Evolutionary conservation across 345 rosid species (phyloP), one percentile per base, ranked within the genome.

Genomic region (Gynandropsis gynandra): DNA sequence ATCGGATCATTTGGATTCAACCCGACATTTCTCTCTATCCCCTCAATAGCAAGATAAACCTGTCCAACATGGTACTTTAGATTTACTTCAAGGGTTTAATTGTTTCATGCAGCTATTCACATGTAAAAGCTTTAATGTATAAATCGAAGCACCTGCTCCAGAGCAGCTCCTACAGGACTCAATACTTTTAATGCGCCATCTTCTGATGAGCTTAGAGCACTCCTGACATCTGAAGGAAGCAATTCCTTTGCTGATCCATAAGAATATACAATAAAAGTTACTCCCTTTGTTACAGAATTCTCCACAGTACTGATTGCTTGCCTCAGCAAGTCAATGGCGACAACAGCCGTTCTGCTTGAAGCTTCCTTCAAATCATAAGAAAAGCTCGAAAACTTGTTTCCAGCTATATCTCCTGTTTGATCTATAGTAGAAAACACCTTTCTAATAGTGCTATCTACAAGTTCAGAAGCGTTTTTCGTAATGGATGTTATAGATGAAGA

Each of bases 1-100:
- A 87, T 16, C 32, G 95, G 98, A 77, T 87, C 98, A 65, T 73
- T 81, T 46, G 98, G 84, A 71, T 87, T 70, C 72, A 87, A 66
- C 43, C 96, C 95, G 31, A 87, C 44, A 54, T 61, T 75, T 73
- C 75, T 80, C 73, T 87, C 96, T 75, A 82, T 50, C 55, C 61
- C 82, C 67, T 75, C 86, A 66, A 84, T 56, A 47, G 75, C 76
- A 56, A 56, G 47, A 33, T 33, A 60, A 32, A 62, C 51, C 57
- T 57, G 34, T 52, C 53, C 39, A 56, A 41, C 27, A 36, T 27
- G 36, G 36, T 31, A n/a, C 15, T 15, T 5, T 65, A 31, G 52
- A 54, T 54, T 38, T n/a, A 5, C 33, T 47, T 31, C 47, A 19
- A 11, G 4, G 29, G 5, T 2, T 24, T 24, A 5, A 10, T 36